Evolutionary conservation across 2,329 filamentous ascomycete genomes (phyloP).

Genomic region (Ampelomyces quisqualis): DNA sequence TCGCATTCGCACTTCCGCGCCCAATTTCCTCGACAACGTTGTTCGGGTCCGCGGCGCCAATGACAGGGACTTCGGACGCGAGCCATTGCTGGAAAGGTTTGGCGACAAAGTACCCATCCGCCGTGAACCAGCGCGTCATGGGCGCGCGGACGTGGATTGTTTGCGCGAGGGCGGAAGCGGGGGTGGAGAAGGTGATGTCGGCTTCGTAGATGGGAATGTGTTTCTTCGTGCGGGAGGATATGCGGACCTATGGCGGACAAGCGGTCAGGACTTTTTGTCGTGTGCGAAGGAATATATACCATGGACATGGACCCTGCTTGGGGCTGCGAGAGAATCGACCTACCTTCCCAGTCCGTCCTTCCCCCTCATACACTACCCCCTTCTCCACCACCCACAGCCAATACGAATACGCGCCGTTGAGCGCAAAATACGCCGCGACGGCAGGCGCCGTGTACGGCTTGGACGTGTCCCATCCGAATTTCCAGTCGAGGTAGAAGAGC

Average conservation of each 20-base stretch:
- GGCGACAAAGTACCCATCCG: constrained; percentile 72
- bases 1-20: constrained; percentile 36
- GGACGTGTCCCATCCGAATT: constrained; percentile 82
- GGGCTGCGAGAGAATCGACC: constrained; percentile 4
- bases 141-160: constrained; percentile 60
- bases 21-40: constrained; percentile 51
- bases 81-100: constrained; percentile 78
- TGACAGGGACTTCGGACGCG: constrained; percentile 64
- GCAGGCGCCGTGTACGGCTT: constrained; percentile 79
- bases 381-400: constrained; percentile 87
- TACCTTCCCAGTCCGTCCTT: constrained; percentile 66
- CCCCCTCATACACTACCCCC: constrained; percentile 77
- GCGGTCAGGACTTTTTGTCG: neutral
- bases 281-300: no score
- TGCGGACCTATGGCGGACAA: constrained; percentile 65
- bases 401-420: constrained; percentile 76
- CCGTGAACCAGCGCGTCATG: constrained; percentile 72
- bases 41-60: constrained; percentile 65
- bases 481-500: constrained; percentile 90
- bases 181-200: constrained; percentile 58
- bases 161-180: constrained; percentile 37
- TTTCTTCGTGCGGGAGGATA: constrained; percentile 73
- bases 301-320: no score
- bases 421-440: constrained; percentile 72
- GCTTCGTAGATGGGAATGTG: constrained; percentile 79